Conservation (phyloP, 768 basidiomycete genomes). For the Lactarius evosmus region DNA sequence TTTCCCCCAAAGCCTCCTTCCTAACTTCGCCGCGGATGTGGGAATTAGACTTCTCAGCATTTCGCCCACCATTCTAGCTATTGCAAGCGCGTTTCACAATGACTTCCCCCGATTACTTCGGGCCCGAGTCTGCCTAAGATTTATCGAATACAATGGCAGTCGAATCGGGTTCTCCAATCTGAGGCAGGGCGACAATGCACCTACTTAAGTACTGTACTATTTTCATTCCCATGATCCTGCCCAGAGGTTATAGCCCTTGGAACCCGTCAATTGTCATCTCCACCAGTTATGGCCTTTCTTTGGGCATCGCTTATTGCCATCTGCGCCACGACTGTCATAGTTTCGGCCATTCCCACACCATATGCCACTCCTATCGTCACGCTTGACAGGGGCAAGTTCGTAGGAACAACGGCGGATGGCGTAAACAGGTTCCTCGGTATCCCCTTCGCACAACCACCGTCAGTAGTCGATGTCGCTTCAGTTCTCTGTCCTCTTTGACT, state of each 20-base stretch:
- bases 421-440: constrained; percentile 40
- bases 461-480: constrained; percentile 16
- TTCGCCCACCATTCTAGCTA: too few relatives aligned
- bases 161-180: not conserved
- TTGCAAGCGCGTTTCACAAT: too few relatives aligned
- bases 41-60: too few relatives aligned
- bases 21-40: too few relatives aligned
- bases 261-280: not conserved
- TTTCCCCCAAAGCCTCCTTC: too few relatives aligned
- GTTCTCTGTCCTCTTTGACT: not conserved
- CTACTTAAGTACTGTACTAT: not conserved
- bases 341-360: not conserved
- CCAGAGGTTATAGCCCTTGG: not conserved
- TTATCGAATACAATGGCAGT: not conserved
- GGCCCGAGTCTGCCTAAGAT: too few relatives aligned
- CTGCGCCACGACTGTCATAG: not conserved
- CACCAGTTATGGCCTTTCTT: not conserved
- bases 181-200: not conserved
- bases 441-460: constrained; percentile 42
- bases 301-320: not conserved
- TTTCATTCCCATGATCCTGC: not conserved
- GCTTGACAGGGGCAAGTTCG: constrained; percentile 34
- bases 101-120: too few relatives aligned
- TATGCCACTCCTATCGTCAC: constrained; percentile 25
- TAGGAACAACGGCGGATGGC: constrained; percentile 30